Conservation (phyloP, 768 basidiomycete genomes). For the Phylloporus sp. region DNA sequence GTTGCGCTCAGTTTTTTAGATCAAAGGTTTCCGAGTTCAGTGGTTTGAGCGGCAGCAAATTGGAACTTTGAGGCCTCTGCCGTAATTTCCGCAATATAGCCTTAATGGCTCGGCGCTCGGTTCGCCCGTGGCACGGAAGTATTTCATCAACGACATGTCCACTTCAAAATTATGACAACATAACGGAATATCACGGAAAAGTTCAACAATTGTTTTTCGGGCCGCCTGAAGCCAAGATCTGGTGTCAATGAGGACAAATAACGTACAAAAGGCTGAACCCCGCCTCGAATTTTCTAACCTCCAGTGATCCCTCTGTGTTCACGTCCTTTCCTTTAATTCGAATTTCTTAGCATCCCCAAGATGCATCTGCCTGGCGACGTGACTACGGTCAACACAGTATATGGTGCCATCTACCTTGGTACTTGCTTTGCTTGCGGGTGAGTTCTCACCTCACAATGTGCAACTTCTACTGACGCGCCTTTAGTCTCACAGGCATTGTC, state of each 20-base stretch:
- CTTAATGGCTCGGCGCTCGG: background rate
- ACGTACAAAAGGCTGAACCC: slow-evolving; percentile 27
- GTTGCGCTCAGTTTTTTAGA: no score
- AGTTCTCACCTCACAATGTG: background rate
- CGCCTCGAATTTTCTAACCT: background rate
- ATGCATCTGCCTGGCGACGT: slow-evolving; percentile 29
- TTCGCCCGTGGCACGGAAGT: background rate
- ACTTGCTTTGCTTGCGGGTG: slow-evolving; percentile 30
- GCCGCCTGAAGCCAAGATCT: slow-evolving; percentile 18
- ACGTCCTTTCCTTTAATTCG: slow-evolving; percentile 28
- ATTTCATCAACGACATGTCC: background rate
- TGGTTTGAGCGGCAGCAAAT: background rate
- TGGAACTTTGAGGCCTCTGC: background rate
- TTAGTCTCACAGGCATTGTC: slow-evolving; percentile 29
- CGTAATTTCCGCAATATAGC: background rate
- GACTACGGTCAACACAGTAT: slow-evolving; percentile 26
- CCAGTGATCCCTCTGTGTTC: slow-evolving; percentile 26
- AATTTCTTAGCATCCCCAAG: background rate
- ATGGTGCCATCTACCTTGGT: slow-evolving; percentile 30
- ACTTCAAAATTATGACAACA: slow-evolving; percentile 4
- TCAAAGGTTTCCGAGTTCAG: no score
- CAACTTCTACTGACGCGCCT: slow-evolving; percentile 2
- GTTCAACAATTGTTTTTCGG: slow-evolving; percentile 8
- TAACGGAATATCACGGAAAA: slow-evolving; percentile 19
- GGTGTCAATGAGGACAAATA: slow-evolving; percentile 31